Conservation (phyloP, 805 yeast species). For the Hanseniaspora thailandica region DNA sequence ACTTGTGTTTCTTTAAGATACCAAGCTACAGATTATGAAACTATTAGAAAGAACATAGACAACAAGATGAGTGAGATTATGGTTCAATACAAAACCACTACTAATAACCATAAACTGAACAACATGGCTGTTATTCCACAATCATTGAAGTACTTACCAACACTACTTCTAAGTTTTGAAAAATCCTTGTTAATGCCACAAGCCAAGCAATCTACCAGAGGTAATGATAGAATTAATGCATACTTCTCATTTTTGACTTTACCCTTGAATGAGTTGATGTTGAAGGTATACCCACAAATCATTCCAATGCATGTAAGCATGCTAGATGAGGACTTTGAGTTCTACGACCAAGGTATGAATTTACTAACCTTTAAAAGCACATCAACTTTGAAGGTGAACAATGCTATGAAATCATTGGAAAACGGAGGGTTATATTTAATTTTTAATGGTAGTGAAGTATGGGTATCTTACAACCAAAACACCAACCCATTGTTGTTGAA, state of each 20-base stretch:
- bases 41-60: slow-evolving; percentile 42
- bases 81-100: slow-evolving; percentile 44
- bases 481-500: slow-evolving; percentile 54
- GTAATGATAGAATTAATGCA: slow-evolving; percentile 49
- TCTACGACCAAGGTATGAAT: slow-evolving; percentile 33
- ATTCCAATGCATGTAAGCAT: slow-evolving; percentile 56
- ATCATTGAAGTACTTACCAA: slow-evolving; percentile 58
- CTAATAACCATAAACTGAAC: slow-evolving; percentile 33
- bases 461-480: slow-evolving; percentile 57
- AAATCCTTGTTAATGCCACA: slow-evolving; percentile 52
- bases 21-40: slow-evolving; percentile 35
- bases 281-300: slow-evolving; percentile 69
- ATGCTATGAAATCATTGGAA: slow-evolving; percentile 30
- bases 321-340: slow-evolving; percentile 43
- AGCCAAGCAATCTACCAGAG: slow-evolving; percentile 30
- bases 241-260: slow-evolving; percentile 36
- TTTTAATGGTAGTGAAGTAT: slow-evolving; percentile 52
- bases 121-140: slow-evolving; percentile 65
- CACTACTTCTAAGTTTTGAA: slow-evolving; percentile 54
- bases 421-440: slow-evolving; percentile 70
- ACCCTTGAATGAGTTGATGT: slow-evolving; percentile 44
- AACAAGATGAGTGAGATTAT: slow-evolving; percentile 44
- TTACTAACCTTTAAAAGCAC: slow-evolving; percentile 38
- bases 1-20: slow-evolving; percentile 22
- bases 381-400: slow-evolving; percentile 34